These are phyloP conservation scores for Martiniozyma asiatica DNA, from an alignment of 1,139 yeast genomes.

Conservation along the genomic window DNA sequence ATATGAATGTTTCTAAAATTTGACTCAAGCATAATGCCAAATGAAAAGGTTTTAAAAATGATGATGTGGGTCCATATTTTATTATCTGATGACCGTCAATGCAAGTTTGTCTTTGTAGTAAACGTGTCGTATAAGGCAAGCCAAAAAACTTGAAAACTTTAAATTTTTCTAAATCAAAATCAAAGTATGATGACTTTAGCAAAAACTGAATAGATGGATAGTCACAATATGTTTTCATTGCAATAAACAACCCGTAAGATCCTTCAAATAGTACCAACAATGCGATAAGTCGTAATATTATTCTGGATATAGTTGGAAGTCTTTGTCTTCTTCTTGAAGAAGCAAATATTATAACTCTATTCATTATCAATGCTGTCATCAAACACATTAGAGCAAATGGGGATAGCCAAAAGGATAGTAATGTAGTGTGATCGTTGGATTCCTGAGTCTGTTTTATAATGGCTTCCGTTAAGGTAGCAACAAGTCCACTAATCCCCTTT, in stretches of 20 bases:
- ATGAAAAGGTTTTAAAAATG: slow-evolving; percentile 54
- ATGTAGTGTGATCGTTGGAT: slow-evolving; percentile 19
- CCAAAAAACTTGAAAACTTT: no score
- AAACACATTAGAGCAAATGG: slow-evolving; percentile 44
- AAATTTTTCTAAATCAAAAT: slow-evolving; percentile 24
- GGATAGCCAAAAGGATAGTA: slow-evolving; percentile 30
- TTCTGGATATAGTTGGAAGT: slow-evolving; percentile 19
- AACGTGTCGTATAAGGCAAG: no score
- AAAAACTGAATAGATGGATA: slow-evolving; percentile 8
- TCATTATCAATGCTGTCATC: slow-evolving; percentile 52
- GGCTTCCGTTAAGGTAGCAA: no score
- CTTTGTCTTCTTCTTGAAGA: slow-evolving; percentile 35
- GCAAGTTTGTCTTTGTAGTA: no score
- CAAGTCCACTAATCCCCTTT: no score
- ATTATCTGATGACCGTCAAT: not conserved
- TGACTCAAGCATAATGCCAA: slow-evolving; percentile 50
- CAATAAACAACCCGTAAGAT: slow-evolving; percentile 20
- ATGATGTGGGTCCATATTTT: slow-evolving; percentile 36
- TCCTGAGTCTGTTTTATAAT: slow-evolving; percentile 22
- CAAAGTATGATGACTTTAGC: slow-evolving; percentile 18
- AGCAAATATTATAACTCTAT: slow-evolving; percentile 57
- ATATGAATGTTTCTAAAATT: slow-evolving; percentile 57
- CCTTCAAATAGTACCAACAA: slow-evolving; percentile 20
- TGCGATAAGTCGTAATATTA: slow-evolving; percentile 19
- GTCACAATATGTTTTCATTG: slow-evolving; percentile 15